Percentiles rank a stretch among this genome's conserved stretches.
Conservation (phyloP, 148 eudicot genomes). For the Camellia sinensis region DNA sequence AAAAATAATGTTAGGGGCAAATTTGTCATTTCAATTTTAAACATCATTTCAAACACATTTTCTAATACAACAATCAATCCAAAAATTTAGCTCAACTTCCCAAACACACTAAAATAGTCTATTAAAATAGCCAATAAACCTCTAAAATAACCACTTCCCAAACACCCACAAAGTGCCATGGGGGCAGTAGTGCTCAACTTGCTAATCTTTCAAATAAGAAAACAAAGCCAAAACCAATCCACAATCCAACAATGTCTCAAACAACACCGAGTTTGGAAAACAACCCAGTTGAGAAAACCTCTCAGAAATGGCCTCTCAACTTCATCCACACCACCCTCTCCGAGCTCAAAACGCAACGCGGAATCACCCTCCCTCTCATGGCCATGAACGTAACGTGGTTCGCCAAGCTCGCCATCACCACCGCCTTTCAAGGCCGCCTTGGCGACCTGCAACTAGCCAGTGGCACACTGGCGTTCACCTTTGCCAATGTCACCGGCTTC, state of each 20-base stretch:
- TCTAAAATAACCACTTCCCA: too few species aligned
- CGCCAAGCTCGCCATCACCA: conserved; percentile 67
- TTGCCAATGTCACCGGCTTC: conserved; percentile 85
- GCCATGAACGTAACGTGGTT: conserved; percentile 83
- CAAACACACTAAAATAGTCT: too few species aligned
- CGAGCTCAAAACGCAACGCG: conserved; percentile 61
- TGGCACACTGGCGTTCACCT: conserved; percentile 73
- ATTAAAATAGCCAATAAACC: too few species aligned
- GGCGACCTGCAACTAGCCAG: conserved; percentile 81
- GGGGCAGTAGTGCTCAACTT: background rate
- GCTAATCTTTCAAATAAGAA: background rate
- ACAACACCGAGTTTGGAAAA: conserved; percentile 7
- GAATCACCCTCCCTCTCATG: conserved; percentile 53
- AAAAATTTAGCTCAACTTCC: too few species aligned
- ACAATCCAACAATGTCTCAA: conserved; percentile 11
- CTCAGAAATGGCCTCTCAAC: conserved; percentile 23
- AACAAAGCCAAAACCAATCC: too few species aligned
- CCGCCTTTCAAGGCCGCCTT: conserved; percentile 65
- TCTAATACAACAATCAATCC: too few species aligned
- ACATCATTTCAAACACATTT: too few species aligned
- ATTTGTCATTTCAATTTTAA: too few species aligned
- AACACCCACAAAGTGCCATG: too few species aligned
- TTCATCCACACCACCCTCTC: conserved; percentile 16
- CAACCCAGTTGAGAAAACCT: conserved; percentile 11
- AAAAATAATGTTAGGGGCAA: too few species aligned